Evolutionary conservation across 257 asterid genomes (phyloP).

Genomic region (Linderniella brevidens): DNA sequence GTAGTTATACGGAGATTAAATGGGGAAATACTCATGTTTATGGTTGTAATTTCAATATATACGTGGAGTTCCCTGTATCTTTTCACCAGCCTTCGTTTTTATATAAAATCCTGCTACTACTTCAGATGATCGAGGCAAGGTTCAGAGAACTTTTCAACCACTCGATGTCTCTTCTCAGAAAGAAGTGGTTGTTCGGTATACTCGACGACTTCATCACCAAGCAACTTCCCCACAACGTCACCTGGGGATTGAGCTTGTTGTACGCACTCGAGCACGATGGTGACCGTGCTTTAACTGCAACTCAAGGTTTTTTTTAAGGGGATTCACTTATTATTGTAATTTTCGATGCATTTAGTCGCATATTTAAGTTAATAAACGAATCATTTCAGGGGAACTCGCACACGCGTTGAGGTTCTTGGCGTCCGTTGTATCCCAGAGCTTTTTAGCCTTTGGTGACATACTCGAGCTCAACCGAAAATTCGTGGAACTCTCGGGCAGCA

Average conservation of each 20-base stretch:
- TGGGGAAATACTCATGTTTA: no score
- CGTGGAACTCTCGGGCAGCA: slow-evolving; percentile 91
- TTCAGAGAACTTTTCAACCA: slow-evolving; percentile 65
- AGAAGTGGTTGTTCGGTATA: slow-evolving; percentile 86
- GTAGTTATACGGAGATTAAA: no score
- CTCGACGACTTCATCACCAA: slow-evolving; percentile 87
- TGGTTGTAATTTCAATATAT: no score
- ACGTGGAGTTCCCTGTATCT: no score
- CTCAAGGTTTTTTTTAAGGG: slow-evolving; percentile 69
- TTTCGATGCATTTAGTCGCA: background rate
- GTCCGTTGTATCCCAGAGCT: slow-evolving; percentile 98
- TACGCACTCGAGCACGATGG: slow-evolving; percentile 96
- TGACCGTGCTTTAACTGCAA: slow-evolving; percentile 82
- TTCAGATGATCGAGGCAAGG: slow-evolving; percentile 87
- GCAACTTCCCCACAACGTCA: slow-evolving; percentile 97
- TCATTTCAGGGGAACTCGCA: slow-evolving; percentile 75
- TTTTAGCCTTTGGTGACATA: slow-evolving; percentile 98
- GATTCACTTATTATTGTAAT: background rate
- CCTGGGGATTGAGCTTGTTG: slow-evolving; percentile 95
- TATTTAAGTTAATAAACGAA: slow-evolving; percentile 5
- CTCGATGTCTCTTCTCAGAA: slow-evolving; percentile 66
- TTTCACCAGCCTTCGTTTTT: no score
- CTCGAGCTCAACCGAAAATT: slow-evolving; percentile 90
- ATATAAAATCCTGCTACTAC: slow-evolving; percentile 7
- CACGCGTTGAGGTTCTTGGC: slow-evolving; percentile 94